Evolutionary conservation across 1,284 basidiomycete genomes (phyloP).

Genomic region (Omphalotus olearius): DNA sequence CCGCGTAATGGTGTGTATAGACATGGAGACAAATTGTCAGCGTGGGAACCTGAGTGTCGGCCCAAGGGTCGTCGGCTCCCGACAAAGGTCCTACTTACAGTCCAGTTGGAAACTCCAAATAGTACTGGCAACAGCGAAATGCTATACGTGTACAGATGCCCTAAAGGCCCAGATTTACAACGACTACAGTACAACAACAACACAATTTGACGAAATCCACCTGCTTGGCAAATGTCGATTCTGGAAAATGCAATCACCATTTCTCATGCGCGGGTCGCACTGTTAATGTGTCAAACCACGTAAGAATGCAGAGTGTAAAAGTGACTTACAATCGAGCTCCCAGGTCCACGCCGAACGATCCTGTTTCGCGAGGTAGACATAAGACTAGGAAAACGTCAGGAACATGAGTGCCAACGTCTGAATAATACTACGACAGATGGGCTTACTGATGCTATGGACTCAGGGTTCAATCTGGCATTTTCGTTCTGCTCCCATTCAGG

Average conservation of each 20-base stretch:
- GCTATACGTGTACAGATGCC: too few species aligned
- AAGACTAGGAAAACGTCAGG: conserved; percentile 1
- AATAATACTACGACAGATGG: conserved; percentile 17
- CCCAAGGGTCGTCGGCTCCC: too few species aligned
- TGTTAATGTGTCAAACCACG: conserved; percentile 16
- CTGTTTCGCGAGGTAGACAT: conserved; percentile 9
- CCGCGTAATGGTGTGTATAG: conserved; percentile 49
- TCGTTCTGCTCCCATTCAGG: conserved; percentile 43
- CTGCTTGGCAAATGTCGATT: too few species aligned
- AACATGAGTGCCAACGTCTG: neutral
- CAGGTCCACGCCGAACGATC: conserved; percentile 3
- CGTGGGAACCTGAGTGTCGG: too few species aligned
- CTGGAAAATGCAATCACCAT: conserved; percentile 26
- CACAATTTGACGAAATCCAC: too few species aligned
- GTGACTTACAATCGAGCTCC: neutral
- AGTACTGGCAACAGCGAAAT: too few species aligned
- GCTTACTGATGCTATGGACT: conserved; percentile 61
- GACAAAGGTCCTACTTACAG: too few species aligned
- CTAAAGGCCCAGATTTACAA: too few species aligned
- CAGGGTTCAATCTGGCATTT: conserved; percentile 49
- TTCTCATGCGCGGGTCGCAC: conserved; percentile 44
- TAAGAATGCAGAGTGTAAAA: too few species aligned
- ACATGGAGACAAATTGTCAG: conserved; percentile 16
- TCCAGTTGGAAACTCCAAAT: too few species aligned
- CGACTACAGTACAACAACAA: too few species aligned